Evolutionary conservation across 1,139 yeast species (phyloP), one percentile per base, ranked within the genome.

Genomic region (Scheffersomyces quercinus): DNA sequence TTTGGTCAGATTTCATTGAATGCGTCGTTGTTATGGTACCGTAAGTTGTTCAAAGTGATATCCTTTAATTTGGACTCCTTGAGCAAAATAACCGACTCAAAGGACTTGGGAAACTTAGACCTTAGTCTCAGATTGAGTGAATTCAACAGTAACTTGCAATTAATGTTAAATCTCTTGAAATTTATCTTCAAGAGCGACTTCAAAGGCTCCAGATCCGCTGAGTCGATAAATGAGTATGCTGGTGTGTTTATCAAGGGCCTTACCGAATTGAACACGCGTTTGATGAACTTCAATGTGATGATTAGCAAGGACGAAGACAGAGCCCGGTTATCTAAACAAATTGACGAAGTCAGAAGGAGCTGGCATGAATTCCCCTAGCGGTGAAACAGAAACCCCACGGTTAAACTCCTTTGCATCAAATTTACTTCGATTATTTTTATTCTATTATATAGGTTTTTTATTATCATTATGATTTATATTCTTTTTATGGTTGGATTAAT

Each of bases 41-140:
- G 55, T 38, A 68, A 69, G 49, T 56, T 73, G 35, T 63, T 68
- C 54, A 68, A 68, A 37, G 74, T 73, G 20, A 59, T 73, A 26
- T 50, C 54, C 13, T 66, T 59, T 44, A 69, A 61, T 39, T 47
- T 69, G n/a, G 41, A 37, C 8, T 62, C 70, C 35, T 55, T 68
- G 32, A 36, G 36, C n/a, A 49, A 51, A 4, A 47, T 60, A 6
- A 44, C 63, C n/a, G 44, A 43, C n/a, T 47, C 46, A 10, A 35
- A 28, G 11, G 15, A 29, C 12, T 42, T 45, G 9, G 36, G 44
- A 26, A 50, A 47, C 34, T 48, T 51, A 39, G 56, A 52, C 32
- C 43, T 52, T n/a, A 46, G 51, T 26, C 40, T 52, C 26, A 53
- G 55, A 36, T 45, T 61, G 29, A 53, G 52, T 28, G 64, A 61